phyloP scores from a whole-genome alignment of 192 early-diverging fungal genomes.

The Coemansia reversa region DNA sequence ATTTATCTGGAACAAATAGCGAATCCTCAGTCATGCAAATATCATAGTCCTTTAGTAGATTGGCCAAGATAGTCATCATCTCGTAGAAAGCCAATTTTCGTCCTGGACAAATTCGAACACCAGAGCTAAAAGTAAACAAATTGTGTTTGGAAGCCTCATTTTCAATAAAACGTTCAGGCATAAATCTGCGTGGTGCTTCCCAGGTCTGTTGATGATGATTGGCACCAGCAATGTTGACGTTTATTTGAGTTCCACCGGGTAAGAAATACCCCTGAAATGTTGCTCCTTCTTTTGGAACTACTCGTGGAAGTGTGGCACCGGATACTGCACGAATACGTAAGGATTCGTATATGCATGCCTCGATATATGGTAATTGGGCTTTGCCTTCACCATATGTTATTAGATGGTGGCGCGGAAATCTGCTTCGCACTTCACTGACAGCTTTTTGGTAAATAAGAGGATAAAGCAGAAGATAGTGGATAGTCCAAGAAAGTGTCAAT shows the following conservation, averaged over 20 bases:
- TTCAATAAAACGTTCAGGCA: constrained; percentile 45
- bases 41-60: constrained; percentile 44
- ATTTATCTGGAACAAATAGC: constrained; percentile 9
- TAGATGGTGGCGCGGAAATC: constrained; percentile 24
- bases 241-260: constrained; percentile 26
- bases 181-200: constrained; percentile 30
- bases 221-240: constrained; percentile 21
- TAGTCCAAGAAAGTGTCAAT: constrained; percentile 33
- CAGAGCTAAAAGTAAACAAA: constrained; percentile 37
- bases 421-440: constrained; percentile 28
- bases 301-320: constrained; percentile 14
- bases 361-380: constrained; percentile 33
- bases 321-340: constrained; percentile 34
- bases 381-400: constrained; percentile 41
- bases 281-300: constrained; percentile 36
- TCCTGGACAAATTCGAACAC: constrained; percentile 40
- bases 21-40: constrained; percentile 17
- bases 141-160: constrained; percentile 21
- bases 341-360: constrained; percentile 49
- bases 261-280: constrained; percentile 37
- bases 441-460: constrained; percentile 19
- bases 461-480: constrained; percentile 37
- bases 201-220: constrained; percentile 30
- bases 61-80: constrained; percentile 37
- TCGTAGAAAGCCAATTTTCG: constrained; percentile 42